A percentile compares a stretch with the other conserved stretches of the same genome.
Evolutionary conservation across 495 filamentous ascomycete genomes (phyloP).

Genomic region (Glutinoglossum americanum): DNA sequence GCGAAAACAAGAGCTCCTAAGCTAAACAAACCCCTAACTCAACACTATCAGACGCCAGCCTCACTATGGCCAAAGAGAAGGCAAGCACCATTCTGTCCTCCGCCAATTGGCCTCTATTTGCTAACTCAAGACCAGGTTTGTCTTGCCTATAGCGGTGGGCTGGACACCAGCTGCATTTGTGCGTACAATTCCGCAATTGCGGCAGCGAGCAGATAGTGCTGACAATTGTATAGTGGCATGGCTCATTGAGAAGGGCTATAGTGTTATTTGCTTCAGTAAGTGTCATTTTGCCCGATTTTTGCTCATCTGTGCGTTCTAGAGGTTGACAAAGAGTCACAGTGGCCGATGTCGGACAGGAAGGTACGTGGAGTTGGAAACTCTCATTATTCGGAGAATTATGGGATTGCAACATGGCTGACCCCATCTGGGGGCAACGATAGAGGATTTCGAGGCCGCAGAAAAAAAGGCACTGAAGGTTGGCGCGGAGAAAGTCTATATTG

Average conservation of each 20-base stretch:
- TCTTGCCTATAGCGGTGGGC: constrained; percentile 6
- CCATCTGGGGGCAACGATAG: constrained; percentile 4
- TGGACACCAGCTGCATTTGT: constrained; percentile 7
- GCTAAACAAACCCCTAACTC: not conserved
- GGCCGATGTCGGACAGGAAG: constrained; percentile 44
- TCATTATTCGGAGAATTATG: not conserved
- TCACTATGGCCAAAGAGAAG: constrained; percentile 5
- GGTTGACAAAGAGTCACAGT: constrained; percentile 11
- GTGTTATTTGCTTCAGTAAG: constrained; percentile 42
- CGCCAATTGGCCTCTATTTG: not conserved
- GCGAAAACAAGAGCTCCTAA: no score
- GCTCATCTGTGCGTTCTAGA: constrained; percentile 11
- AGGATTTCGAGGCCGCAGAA: constrained; percentile 44
- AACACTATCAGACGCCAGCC: not conserved
- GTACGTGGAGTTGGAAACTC: constrained; percentile 8
- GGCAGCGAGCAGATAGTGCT: not conserved
- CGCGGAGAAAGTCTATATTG: constrained; percentile 38
- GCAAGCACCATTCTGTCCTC: not conserved
- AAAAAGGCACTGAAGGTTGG: constrained; percentile 48
- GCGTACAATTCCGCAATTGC: not conserved
- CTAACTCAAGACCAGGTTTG: constrained; percentile 3
- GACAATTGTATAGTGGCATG: constrained; percentile 16
- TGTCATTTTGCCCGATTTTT: constrained; percentile 12
- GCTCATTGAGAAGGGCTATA: constrained; percentile 48
- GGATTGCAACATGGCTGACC: no score